Percentiles rank a stretch among this genome's conserved stretches.
phyloP scores from a whole-genome alignment of 305 asterid genomes.

The Salvia sclarea region DNA sequence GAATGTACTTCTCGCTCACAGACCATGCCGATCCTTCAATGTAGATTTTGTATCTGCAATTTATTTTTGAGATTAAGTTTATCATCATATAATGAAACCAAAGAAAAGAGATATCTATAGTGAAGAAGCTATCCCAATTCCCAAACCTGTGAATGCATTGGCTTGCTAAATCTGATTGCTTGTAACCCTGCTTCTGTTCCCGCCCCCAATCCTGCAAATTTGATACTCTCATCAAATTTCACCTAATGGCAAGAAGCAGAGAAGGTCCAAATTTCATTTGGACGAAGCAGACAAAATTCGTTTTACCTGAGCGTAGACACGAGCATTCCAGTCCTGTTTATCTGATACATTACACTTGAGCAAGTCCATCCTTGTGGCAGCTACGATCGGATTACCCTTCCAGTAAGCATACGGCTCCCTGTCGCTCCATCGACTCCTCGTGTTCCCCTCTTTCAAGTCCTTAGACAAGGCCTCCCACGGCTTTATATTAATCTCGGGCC shows the following conservation, averaged over 20 bases:
- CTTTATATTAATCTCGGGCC: constrained; percentile 72
- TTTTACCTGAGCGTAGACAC: constrained; percentile 55
- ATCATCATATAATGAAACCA: background rate
- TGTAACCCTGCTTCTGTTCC: constrained; percentile 70
- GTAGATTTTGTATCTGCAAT: constrained; percentile 76
- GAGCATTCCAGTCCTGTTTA: constrained; percentile 61
- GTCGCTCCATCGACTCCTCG: constrained; percentile 47
- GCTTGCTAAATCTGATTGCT: constrained; percentile 78
- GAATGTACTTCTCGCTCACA: constrained; percentile 90
- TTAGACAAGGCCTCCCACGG: constrained; percentile 51
- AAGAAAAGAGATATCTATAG: background rate
- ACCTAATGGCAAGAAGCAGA: background rate
- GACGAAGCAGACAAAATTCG: too few species aligned
- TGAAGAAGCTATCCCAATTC: constrained; percentile 12
- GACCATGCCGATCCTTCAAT: constrained; percentile 97
- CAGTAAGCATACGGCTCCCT: constrained; percentile 62
- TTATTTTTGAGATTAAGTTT: background rate
- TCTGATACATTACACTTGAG: constrained; percentile 60
- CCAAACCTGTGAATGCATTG: constrained; percentile 68
- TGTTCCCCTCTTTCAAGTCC: constrained; percentile 53
- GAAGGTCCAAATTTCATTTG: too few species aligned
- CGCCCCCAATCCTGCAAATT: constrained; percentile 70
- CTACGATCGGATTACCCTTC: constrained; percentile 65
- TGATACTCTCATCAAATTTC: background rate
- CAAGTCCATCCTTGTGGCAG: constrained; percentile 58